phyloP scores from a whole-genome alignment of 2,329 filamentous ascomycete species.

The Ceratocystis variospora region DNA sequence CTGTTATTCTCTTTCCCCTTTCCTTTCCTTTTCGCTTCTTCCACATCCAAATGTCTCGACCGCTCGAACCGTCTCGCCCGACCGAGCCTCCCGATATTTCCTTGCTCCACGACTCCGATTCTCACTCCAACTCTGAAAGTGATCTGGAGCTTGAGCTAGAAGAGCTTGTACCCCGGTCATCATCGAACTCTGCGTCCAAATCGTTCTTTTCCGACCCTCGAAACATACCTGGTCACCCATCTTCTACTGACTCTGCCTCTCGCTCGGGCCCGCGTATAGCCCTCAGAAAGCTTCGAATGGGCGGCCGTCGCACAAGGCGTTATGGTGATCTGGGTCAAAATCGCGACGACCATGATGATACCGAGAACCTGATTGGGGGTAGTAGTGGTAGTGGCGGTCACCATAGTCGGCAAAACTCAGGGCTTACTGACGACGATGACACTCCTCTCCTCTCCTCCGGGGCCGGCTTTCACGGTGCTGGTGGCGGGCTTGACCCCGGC shows the following conservation, averaged over 20 bases:
- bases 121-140: slow-evolving; percentile 25
- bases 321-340: slow-evolving; percentile 48
- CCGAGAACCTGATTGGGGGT: slow-evolving; percentile 48
- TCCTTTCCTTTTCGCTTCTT: background rate
- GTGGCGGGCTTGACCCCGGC: background rate
- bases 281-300: slow-evolving; percentile 55
- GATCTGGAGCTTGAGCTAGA: slow-evolving; percentile 66
- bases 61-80: slow-evolving; percentile 34
- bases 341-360: slow-evolving; percentile 39
- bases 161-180: slow-evolving; percentile 53
- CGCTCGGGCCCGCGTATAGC: slow-evolving; percentile 43
- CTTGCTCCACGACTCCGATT: slow-evolving; percentile 5
- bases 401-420: slow-evolving; percentile 42
- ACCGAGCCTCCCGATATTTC: slow-evolving; percentile 50
- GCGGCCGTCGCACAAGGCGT: slow-evolving; percentile 40
- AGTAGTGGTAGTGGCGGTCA: slow-evolving; percentile 50
- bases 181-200: slow-evolving; percentile 26
- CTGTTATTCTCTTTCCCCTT: background rate
- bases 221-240: slow-evolving; percentile 24
- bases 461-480: slow-evolving; percentile 20
- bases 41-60: slow-evolving; percentile 36
- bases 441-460: slow-evolving; percentile 51
- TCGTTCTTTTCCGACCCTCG: slow-evolving; percentile 22
- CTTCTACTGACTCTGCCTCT: slow-evolving; percentile 14
- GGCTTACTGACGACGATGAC: slow-evolving; percentile 52